Percentiles rank a stretch among this genome's conserved stretches.
phyloP scores from a whole-genome alignment of 352 stramenopile species.

The Phytophthora meadii region DNA sequence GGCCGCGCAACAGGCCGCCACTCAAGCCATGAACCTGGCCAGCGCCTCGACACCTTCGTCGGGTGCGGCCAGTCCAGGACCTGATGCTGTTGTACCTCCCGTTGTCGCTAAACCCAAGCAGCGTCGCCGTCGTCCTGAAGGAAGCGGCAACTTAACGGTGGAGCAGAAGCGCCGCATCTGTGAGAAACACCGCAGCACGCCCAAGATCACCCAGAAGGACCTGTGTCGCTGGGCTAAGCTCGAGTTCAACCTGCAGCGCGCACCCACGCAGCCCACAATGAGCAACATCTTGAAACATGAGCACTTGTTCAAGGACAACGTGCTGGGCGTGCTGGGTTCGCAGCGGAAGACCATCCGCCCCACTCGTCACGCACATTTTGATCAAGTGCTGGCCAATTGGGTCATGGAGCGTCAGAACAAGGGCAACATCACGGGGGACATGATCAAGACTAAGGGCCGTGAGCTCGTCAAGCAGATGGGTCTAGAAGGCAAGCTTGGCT shows the following conservation, averaged over 20 bases:
- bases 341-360: slow-evolving; percentile 88
- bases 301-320: slow-evolving; percentile 86
- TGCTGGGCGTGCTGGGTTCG: slow-evolving; percentile 76
- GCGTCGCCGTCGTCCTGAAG: slow-evolving; percentile 58
- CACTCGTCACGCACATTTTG: slow-evolving; percentile 78
- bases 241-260: slow-evolving; percentile 88
- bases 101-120: slow-evolving; percentile 25
- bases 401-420: slow-evolving; percentile 91
- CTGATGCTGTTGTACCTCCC: background rate
- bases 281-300: slow-evolving; percentile 90
- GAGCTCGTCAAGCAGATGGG: slow-evolving; percentile 88
- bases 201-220: slow-evolving; percentile 91
- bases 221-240: slow-evolving; percentile 89
- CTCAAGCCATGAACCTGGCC: background rate
- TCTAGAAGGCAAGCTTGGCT: slow-evolving; percentile 81
- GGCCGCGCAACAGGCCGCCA: slow-evolving; percentile 4
- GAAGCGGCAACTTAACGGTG: slow-evolving; percentile 83
- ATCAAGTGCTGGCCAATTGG: slow-evolving; percentile 89
- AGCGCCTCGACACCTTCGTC: background rate
- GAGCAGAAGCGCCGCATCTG: slow-evolving; percentile 91
- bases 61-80: background rate
- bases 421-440: slow-evolving; percentile 88
- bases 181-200: slow-evolving; percentile 86
- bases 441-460: slow-evolving; percentile 88
- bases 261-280: slow-evolving; percentile 83